Evolutionary conservation across 306 rosid species (phyloP).

Genomic region (Cicer chorassanicum): DNA sequence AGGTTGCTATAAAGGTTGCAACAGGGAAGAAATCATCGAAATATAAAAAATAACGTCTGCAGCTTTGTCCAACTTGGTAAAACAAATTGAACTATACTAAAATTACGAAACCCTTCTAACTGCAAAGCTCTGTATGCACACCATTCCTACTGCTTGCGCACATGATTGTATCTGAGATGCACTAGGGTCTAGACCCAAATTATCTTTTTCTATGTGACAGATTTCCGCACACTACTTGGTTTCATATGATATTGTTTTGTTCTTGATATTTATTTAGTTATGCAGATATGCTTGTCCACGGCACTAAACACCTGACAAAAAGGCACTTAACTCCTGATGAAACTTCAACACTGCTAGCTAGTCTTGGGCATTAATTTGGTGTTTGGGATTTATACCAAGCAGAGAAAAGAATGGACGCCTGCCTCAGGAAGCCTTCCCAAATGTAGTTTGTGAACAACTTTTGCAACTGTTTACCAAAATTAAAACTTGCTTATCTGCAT

Average conservation of each 20-base stretch:
- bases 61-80: not conserved
- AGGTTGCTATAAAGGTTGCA: not conserved
- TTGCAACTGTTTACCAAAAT: not conserved
- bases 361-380: not conserved
- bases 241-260: not conserved
- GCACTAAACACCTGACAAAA: not conserved
- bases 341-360: not conserved
- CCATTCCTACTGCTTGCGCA: not conserved
- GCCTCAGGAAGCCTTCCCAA: not conserved
- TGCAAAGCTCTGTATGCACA: not conserved
- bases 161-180: not conserved
- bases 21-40: constrained; percentile 1
- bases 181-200: not conserved
- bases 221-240: not conserved
- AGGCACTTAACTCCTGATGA: not conserved
- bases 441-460: not conserved
- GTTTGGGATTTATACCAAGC: not conserved
- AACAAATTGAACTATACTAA: not conserved
- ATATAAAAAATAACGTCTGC: not conserved
- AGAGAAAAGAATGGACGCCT: not conserved
- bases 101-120: not conserved
- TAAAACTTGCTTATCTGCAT: not conserved
- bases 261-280: constrained; percentile 1
- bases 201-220: not conserved
- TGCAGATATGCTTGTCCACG: constrained; percentile 4